Evolutionary conservation across 2,329 filamentous ascomycete genomes (phyloP), one percentile per base, ranked within the genome.

Genomic region (Epichloe gansuensis): DNA sequence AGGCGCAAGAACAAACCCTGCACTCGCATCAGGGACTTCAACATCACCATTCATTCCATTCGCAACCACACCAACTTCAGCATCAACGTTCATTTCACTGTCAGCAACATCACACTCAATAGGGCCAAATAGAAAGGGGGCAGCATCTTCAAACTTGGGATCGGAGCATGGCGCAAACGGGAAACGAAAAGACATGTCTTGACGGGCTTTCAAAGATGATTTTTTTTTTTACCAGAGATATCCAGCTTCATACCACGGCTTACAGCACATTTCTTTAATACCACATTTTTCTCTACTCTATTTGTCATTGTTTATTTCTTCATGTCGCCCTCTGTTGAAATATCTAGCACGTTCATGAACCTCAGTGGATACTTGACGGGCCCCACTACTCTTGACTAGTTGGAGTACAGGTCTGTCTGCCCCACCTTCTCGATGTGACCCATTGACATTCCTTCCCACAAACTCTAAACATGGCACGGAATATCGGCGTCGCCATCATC

Each of bases 91-190:
- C 37, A 9, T 54, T 45, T 45, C 42, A 50, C 12, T 42, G 5
- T 48, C 49, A 42, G 41, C 53, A 54, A 50, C 43, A 52, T 37
- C 41, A 52, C 42, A 50, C 53, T 43, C 49, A 47, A 31, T 52
- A 52, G 23, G 49, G 35, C 52, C 1, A 17, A n/a, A 35, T 46
- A n/a, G 44, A 28, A 21, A n/a, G 17, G 37, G 35, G 21, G 23
- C 35, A 37, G 49, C 34, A 37, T 39, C 12, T 45, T 21, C 17
- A 9, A 46, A 6, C n/a, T 39, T 17, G 21, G 49, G 21, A 46
- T 15, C 21, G 49, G 43, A 51, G 43, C 49, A 51, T 11, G 49
- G 49, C 49, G 49, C 42, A 28, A 44, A 25, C 15, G 39, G 48
- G 13, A 43, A 34, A 31, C 6, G 25, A 15, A 6, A n/a, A 31